Base-by-base conservation (phyloP, 1,284 basidiomycete species). In the Lignosus rhinocerotis region DNA sequence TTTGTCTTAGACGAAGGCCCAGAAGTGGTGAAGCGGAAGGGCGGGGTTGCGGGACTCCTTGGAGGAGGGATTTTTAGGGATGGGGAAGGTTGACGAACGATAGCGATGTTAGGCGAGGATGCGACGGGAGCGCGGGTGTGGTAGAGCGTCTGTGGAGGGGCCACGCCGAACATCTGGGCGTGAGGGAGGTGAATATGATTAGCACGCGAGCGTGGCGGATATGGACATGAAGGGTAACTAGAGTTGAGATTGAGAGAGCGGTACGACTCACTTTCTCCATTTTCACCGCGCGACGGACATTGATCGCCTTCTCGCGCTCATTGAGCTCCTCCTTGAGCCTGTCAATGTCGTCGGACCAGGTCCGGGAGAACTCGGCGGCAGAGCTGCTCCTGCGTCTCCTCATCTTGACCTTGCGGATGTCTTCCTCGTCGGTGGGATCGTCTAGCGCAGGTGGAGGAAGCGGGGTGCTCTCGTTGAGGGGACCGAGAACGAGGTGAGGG, bases 241-340 rank as follows among this genome's bases (percentile, higher is more conserved):
- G 19, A 8, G 47, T 30, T 14, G 34, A 32, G 41, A 25, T 17
- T 16, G 25, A 21, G 36, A 38, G 11, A 44, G 14, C 11, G 25
- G 21, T 16, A 72, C 78, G 25, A 25, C 25, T 46, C 56, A 89
- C 90, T 84, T 88, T 87, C 73, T 92, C 89, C 89, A 93, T 92
- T 75, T 93, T 93, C 66, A 86, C 78, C 33, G 90, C 90, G 49
- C 90, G 75, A 53, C 85, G 80, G 49, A 93, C 90, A 66, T 88
- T 90, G 68, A 88, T 80, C 14, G 87, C 86, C 73, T 90, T 90
- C 69, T 92, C 90, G 62, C 75, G 78, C 31, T 83, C 82, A 62
- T 84, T 80, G 49, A 92, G 77, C 58, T 88, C 85, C 67, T 85
- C 87, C 71, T 82, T 86, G 51, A 85, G 70, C 39, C 88, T 77